Conservation (phyloP, 352 stramenopile genomes). For the Pythium scleroteichum region DNA sequence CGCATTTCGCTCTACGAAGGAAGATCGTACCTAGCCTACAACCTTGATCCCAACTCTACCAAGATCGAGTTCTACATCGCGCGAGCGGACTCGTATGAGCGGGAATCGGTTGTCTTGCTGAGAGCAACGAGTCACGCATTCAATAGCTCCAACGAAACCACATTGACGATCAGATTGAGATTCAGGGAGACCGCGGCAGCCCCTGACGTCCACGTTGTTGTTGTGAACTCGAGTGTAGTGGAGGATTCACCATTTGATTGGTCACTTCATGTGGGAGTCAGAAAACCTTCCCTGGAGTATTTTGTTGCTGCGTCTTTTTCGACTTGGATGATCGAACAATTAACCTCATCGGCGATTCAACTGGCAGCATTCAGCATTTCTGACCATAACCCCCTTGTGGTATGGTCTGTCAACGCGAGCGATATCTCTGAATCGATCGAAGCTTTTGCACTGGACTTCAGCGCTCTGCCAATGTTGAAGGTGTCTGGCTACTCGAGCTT, state of each 20-base stretch:
- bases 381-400: background rate
- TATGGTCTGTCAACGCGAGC: background rate
- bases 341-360: background rate
- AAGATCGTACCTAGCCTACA: background rate
- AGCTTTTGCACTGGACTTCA: constrained; percentile 1
- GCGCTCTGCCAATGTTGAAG: background rate
- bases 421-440: background rate
- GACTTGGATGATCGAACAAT: constrained; percentile 1
- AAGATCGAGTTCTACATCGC: constrained; percentile 8
- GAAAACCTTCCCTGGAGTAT: constrained; percentile 3
- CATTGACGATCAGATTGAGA: background rate
- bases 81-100: background rate
- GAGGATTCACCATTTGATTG: constrained; percentile 12
- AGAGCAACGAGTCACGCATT: constrained; percentile 13
- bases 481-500: background rate
- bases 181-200: constrained; percentile 12
- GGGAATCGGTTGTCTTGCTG: constrained; percentile 4
- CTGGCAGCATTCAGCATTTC: background rate
- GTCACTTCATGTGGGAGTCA: background rate
- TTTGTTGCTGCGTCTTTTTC: background rate
- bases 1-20: background rate
- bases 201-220: background rate
- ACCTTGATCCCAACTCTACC: background rate
- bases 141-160: constrained; percentile 19
- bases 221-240: background rate